Conservation (phyloP, 345 rosid species). For the Gossypium longicalyx region DNA sequence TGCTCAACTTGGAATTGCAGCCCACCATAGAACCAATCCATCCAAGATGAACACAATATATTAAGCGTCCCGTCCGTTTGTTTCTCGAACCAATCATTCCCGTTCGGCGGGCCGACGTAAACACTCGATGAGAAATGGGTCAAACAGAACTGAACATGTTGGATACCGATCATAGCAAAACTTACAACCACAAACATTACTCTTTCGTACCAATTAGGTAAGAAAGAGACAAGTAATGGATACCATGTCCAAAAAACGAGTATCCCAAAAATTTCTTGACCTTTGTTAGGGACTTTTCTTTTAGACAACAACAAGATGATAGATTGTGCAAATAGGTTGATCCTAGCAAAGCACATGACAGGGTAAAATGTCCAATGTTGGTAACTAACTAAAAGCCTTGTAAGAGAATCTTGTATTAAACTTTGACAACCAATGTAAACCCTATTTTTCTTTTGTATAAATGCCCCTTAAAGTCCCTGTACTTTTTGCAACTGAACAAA, state of each 20-base stretch:
- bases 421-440: too few species aligned
- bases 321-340: too few species aligned
- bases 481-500: too few species aligned
- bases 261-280: slow-evolving; percentile 39
- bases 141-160: slow-evolving; percentile 57
- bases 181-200: slow-evolving; percentile 41
- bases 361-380: too few species aligned
- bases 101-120: slow-evolving; percentile 46
- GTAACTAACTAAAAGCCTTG: too few species aligned
- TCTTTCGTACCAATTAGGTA: slow-evolving; percentile 49
- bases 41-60: slow-evolving; percentile 46
- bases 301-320: too few species aligned
- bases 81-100: slow-evolving; percentile 45
- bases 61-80: slow-evolving; percentile 48
- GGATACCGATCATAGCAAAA: slow-evolving; percentile 42
- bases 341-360: too few species aligned
- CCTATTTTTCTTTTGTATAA: too few species aligned
- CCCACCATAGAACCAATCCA: slow-evolving; percentile 87
- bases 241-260: slow-evolving; percentile 51
- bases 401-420: too few species aligned
- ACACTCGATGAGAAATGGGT: slow-evolving; percentile 49
- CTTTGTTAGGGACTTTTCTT: too few species aligned
- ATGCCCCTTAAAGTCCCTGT: too few species aligned
- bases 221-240: slow-evolving; percentile 46
- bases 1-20: too few species aligned